Evolutionary conservation across 495 filamentous ascomycete species (phyloP).

Genomic region (Podospora appendiculata): DNA sequence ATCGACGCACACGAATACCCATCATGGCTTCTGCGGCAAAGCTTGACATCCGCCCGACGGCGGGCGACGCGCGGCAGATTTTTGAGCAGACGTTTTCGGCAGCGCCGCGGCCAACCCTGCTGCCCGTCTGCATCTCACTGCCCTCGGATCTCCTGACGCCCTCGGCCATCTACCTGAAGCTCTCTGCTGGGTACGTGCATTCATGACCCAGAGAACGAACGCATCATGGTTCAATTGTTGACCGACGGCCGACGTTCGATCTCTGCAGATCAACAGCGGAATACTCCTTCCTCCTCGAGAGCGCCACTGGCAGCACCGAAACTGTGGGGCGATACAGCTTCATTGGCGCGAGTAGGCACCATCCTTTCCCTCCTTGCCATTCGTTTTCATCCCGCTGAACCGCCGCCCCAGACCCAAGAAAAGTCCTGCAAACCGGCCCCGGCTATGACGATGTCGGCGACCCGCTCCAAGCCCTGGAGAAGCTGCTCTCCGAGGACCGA

Average conservation of each 20-base stretch:
- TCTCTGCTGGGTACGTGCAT: conserved; percentile 33
- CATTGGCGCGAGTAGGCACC: conserved; percentile 61
- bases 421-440: conserved; percentile 79
- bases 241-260: neutral
- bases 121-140: conserved; percentile 80
- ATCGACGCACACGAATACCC: no score
- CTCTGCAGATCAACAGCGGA: conserved; percentile 55
- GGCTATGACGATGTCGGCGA: conserved; percentile 78
- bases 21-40: conserved; percentile 14
- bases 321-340: conserved; percentile 92
- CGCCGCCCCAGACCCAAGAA: conserved; percentile 47
- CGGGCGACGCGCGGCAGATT: conserved; percentile 15
- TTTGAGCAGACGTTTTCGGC: conserved; percentile 19
- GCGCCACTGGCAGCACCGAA: conserved; percentile 86
- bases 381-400: conserved; percentile 1
- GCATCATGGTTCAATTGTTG: neutral
- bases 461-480: conserved; percentile 72
- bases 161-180: conserved; percentile 82
- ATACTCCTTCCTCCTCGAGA: conserved; percentile 86
- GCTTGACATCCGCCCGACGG: conserved; percentile 21
- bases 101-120: conserved; percentile 52
- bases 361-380: neutral
- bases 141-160: conserved; percentile 89
- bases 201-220: neutral
- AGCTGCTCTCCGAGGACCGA: conserved; percentile 66